Evolutionary conservation across 2,329 filamentous ascomycete species (phyloP), one percentile per base, ranked within the genome.

Genomic region (Trichoderma sp.): DNA sequence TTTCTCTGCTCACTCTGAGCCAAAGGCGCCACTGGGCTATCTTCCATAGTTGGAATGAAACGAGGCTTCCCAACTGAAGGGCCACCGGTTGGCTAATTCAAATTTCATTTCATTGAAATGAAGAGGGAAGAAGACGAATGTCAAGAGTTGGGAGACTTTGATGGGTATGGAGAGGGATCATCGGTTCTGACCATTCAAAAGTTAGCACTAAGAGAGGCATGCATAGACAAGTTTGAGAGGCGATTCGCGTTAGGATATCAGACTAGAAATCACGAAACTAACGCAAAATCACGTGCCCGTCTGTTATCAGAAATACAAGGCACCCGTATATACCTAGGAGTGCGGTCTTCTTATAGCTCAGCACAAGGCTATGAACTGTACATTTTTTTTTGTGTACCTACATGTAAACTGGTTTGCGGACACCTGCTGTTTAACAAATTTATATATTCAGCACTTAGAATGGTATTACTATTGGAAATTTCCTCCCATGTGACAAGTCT

Each of bases 211-310:
- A 24, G 50, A 12, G 11, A 24, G n/a, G n/a, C 50, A 53, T 24
- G 50, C 11, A 12, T n/a, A 53, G n/a, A 12, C 50, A 53, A 24
- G 50, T 24, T 53, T 11, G 11, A 53, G n/a, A 53, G 11, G 60
- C 27, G 11, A 45, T 38, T 31, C 59, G 35, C 41, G 41, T 29
- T 59, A 8, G 18, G 12, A 29, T 45, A n/a, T 24, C 53, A 29
- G 18, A 12, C 45, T 33, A 24, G 4, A 21, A 45, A 62, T 72
- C 83, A 77, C 83, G 82, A 80, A 81, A 84, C 75, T 81, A 79
- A 81, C 83, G 80, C 83, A 83, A 80, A 66, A 79, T 85, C 83
- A 85, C 83, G 84, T 85, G 84, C 45, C 27, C 16, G 11, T 38
- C 27, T 24, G 53, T 53, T 53, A 9, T 2, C 12, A 21, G 18